Evolutionary conservation across 1,139 yeast genomes (phyloP), one percentile per base, ranked within the genome.

Genomic region (Kurtzmaniella quercitrusa): DNA sequence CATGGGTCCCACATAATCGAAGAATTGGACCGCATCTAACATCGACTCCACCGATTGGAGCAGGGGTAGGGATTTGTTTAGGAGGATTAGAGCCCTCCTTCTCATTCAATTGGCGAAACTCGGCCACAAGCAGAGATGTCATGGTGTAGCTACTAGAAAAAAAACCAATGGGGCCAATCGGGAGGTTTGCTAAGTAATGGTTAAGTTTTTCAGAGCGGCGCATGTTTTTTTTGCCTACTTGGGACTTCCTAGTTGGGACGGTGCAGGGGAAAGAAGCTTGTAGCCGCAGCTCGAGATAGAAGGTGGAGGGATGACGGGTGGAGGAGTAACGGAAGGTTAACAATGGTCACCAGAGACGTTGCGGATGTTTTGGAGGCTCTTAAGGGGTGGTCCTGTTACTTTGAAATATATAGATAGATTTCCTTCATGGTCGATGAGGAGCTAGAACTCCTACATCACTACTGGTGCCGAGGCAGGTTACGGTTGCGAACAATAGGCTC

Each of bases 21-120:
- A 90, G 65, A 33, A 83, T 68, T 0, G 97, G 97, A 1, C 97
- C 97, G 59, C 93, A 85, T 48, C 73, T 68, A 41, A 83, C 70
- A 42, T 77, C 71, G n/a, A 78, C 55, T 3, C 56, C 66, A 6
- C 58, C 64, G 27, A 66, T 48, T 17, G 61, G 60, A 12, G 59
- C 60, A 3, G 57, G 57, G 12, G 40, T 46, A 1, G 74, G 74
- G 34, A 56, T 50, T 18, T 53, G 50, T 10, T 55, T 54, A 6
- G 73, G 71, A 12, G 45, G 44, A 14, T 31, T 29, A 8, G 38
- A 11, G 23, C 41, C 44, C 11, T 34, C 18, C 10, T 34, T 37
- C 23, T 43, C 41, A 16, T 43, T 43, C 12, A 41, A 15, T 25
- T 25, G 37, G 18, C 46, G 43, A 15, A 14, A 43, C 14, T 38